These are phyloP conservation scores for Tylopilus rubrobrunneus DNA, from an alignment of 768 basidiomycete species.

Conservation along the genomic window DNA sequence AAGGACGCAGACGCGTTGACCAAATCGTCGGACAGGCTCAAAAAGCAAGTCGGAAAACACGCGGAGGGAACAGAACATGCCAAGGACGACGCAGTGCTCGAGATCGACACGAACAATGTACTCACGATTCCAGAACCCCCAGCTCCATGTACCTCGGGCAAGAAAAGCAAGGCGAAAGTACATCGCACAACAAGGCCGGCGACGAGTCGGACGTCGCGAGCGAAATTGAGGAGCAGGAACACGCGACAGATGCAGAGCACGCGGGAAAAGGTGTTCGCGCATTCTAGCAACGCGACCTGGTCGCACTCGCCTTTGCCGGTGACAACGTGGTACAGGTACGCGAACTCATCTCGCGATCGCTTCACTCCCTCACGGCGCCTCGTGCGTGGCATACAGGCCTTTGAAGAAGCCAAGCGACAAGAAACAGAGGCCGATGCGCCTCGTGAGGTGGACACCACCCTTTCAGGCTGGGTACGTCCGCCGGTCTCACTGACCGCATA, in stretches of 20 bases:
- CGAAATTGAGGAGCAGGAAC: slow-evolving; percentile 71
- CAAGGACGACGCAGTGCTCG: slow-evolving; percentile 73
- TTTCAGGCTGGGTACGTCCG: slow-evolving; percentile 87
- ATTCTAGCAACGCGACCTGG: slow-evolving; percentile 88
- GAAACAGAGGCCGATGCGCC: slow-evolving; percentile 90
- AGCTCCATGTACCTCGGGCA: not conserved
- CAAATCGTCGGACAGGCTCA: slow-evolving; percentile 72
- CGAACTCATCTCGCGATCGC: not conserved
- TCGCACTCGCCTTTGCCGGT: slow-evolving; percentile 93
- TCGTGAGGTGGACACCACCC: slow-evolving; percentile 78
- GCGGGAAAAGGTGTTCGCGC: slow-evolving; percentile 47
- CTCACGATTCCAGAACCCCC: slow-evolving; percentile 17
- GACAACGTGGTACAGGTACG: slow-evolving; percentile 91
- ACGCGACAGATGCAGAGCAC: slow-evolving; percentile 41
- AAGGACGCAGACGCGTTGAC: slow-evolving; percentile 58
- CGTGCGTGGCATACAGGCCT: slow-evolving; percentile 51
- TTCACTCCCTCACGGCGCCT: not conserved
- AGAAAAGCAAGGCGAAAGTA: slow-evolving; percentile 19
- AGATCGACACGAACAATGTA: slow-evolving; percentile 49
- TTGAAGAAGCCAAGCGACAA: slow-evolving; percentile 75
- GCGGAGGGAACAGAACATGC: slow-evolving; percentile 56
- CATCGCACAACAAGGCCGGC: slow-evolving; percentile 12
- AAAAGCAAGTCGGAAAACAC: slow-evolving; percentile 57
- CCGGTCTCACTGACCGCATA: not conserved
- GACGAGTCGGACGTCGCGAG: slow-evolving; percentile 57